Evolutionary conservation across 1,139 yeast genomes (phyloP).

Genomic region (Candida pseudoviswanathii): DNA sequence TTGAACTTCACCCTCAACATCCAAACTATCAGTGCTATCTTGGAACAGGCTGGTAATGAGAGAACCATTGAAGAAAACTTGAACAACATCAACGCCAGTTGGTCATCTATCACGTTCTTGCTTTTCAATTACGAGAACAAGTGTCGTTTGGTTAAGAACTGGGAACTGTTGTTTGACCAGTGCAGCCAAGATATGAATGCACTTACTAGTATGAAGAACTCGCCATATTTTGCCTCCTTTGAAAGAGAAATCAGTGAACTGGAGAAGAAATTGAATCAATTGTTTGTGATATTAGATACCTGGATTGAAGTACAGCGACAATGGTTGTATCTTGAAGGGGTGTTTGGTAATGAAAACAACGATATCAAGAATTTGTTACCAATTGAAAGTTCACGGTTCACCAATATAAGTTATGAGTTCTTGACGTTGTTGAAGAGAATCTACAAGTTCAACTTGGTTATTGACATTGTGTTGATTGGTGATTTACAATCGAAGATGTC

Average conservation of each 20-base stretch:
- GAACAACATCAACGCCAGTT: constrained; percentile 44
- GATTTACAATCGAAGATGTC: constrained; percentile 53
- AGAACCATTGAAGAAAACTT: constrained; percentile 62
- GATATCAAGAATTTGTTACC: constrained; percentile 70
- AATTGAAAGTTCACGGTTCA: constrained; percentile 68
- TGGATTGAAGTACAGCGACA: constrained; percentile 91
- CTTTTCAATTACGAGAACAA: constrained; percentile 56
- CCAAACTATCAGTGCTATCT: constrained; percentile 45
- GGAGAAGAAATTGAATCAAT: constrained; percentile 55
- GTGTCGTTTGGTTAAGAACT: constrained; percentile 62
- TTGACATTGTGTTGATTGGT: constrained; percentile 59
- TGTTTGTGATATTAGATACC: constrained; percentile 57
- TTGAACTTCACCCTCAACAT: constrained; percentile 54
- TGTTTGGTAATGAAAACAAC: constrained; percentile 55
- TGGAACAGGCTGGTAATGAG: constrained; percentile 76
- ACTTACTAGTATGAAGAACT: constrained; percentile 70
- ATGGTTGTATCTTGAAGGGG: constrained; percentile 85
- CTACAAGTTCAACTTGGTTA: constrained; percentile 51
- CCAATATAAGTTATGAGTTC: constrained; percentile 64
- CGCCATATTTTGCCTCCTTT: constrained; percentile 63
- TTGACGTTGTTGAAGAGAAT: constrained; percentile 52
- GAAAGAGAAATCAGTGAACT: constrained; percentile 59
- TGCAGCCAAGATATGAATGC: constrained; percentile 64
- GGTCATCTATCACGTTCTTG: constrained; percentile 56
- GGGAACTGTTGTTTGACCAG: constrained; percentile 65